These are phyloP conservation scores for Mycena citricolor DNA, from an alignment of 1,284 basidiomycete species.

Conservation along the genomic window DNA sequence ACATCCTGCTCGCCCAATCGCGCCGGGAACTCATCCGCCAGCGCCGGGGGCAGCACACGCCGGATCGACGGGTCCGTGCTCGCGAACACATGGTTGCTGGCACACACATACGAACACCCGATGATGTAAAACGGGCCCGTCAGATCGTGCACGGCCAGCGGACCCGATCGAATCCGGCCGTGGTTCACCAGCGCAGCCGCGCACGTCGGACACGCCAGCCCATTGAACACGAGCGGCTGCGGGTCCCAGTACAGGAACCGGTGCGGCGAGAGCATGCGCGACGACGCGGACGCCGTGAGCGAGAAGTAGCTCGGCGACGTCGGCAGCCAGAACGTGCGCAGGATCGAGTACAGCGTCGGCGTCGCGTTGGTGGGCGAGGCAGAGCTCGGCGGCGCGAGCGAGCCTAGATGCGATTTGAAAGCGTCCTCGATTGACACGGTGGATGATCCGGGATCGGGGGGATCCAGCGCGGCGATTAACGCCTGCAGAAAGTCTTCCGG, in stretches of 20 bases:
- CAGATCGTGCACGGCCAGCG: slow-evolving; percentile 72
- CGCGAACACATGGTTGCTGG: slow-evolving; percentile 61
- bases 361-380: slow-evolving; percentile 40
- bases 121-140: slow-evolving; percentile 77
- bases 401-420: slow-evolving; percentile 67
- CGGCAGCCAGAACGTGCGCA: slow-evolving; percentile 79
- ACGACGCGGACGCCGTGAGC: slow-evolving; percentile 59
- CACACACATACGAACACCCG: slow-evolving; percentile 72
- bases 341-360: slow-evolving; percentile 65
- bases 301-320: slow-evolving; percentile 72
- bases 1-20: slow-evolving; percentile 53
- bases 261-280: slow-evolving; percentile 63
- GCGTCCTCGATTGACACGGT: slow-evolving; percentile 68
- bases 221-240: slow-evolving; percentile 72
- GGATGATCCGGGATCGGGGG: slow-evolving; percentile 56
- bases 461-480: slow-evolving; percentile 53
- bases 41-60: slow-evolving; percentile 58
- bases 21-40: slow-evolving; percentile 72
- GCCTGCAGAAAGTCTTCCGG: slow-evolving; percentile 54
- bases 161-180: slow-evolving; percentile 67
- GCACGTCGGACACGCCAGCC: slow-evolving; percentile 67
- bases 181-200: slow-evolving; percentile 54
- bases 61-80: slow-evolving; percentile 70
- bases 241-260: slow-evolving; percentile 80
- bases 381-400: slow-evolving; percentile 41